Evolutionary conservation across 192 early-diverging fungal species (phyloP).

Genomic region (Backusella psychrophila): DNA sequence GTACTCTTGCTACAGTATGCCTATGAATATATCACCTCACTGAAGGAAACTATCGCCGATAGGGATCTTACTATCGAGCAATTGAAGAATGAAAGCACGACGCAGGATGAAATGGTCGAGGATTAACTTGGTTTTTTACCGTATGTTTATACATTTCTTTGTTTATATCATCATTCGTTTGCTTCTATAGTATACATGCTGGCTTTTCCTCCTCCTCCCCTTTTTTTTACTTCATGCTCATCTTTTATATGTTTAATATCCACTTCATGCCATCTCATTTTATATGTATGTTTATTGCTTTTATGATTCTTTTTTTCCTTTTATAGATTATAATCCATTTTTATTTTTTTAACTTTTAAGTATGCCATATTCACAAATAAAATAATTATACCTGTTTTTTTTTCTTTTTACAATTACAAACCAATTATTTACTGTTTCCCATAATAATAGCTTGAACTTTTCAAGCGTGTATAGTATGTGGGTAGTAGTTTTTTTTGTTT

Average conservation of each 20-base stretch:
- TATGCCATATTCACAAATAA: too few relatives aligned
- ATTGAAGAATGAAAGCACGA: neutral
- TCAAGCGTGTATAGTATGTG: too few relatives aligned
- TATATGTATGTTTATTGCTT: neutral
- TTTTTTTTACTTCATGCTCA: neutral
- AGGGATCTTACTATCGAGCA: constrained; percentile 16
- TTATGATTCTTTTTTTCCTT: neutral
- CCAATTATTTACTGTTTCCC: too few relatives aligned
- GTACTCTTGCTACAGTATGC: constrained; percentile 33
- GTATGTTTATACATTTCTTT: neutral
- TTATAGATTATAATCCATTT: neutral
- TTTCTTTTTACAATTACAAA: too few relatives aligned
- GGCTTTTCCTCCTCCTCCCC: neutral
- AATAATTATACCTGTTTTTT: too few relatives aligned
- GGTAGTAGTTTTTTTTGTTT: too few relatives aligned
- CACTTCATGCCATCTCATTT: neutral
- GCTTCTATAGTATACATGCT: neutral
- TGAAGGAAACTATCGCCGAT: constrained; percentile 20
- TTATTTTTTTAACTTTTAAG: neutral
- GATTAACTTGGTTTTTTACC: neutral
- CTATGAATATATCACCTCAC: constrained; percentile 30
- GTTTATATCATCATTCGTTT: neutral
- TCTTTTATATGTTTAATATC: neutral
- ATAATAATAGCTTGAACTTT: too few relatives aligned
- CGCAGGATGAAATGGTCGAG: neutral